phyloP scores from a whole-genome alignment of 2,329 filamentous ascomycete genomes.

The Aspergillus caelatus region DNA sequence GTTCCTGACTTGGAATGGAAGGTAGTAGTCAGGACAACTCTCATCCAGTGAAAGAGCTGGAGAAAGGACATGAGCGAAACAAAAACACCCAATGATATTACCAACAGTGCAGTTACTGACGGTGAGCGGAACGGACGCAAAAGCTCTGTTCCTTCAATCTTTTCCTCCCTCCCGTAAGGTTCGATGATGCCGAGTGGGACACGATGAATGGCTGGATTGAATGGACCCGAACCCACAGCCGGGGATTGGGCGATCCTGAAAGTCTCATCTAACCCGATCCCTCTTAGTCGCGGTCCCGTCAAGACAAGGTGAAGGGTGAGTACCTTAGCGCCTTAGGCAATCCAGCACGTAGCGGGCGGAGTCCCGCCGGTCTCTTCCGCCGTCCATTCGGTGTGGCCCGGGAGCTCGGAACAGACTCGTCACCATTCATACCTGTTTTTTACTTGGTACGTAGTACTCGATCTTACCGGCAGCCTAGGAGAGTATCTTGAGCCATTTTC shows the following conservation, averaged over 20 bases:
- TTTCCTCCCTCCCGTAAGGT: slow-evolving; percentile 3
- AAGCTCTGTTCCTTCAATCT: neutral
- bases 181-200: neutral
- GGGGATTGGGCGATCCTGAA: slow-evolving; percentile 1
- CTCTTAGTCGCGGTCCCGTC: neutral
- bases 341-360: slow-evolving; percentile 20
- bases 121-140: slow-evolving; percentile 4
- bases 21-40: neutral
- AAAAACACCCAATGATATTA: neutral
- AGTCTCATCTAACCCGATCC: neutral
- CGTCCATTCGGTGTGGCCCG: slow-evolving; percentile 19
- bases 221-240: neutral
- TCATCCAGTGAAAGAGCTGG: slow-evolving; percentile 9
- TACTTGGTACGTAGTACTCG: neutral
- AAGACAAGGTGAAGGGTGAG: neutral
- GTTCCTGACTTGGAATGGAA: neutral
- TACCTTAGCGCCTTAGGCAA: neutral
- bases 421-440: slow-evolving; percentile 11
- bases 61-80: neutral
- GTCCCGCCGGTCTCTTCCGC: slow-evolving; percentile 32
- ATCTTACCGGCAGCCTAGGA: neutral
- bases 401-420: slow-evolving; percentile 15
- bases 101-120: neutral
- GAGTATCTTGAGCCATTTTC: neutral
- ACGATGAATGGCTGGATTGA: neutral